phyloP scores from a whole-genome alignment of 1,139 yeast species.

The Debaryomyces sp. region DNA sequence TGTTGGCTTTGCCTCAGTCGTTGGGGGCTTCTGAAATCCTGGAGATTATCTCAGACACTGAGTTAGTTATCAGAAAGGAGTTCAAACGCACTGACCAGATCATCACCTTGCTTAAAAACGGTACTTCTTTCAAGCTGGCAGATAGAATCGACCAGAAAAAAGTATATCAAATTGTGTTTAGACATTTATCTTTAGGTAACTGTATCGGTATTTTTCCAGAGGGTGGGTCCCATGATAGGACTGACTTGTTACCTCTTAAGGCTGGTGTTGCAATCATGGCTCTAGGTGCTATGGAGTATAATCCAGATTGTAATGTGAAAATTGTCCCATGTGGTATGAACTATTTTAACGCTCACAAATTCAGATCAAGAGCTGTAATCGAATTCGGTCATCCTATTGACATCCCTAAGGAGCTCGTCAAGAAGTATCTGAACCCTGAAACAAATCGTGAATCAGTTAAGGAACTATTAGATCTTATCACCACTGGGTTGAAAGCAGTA shows the following conservation, averaged over 20 bases:
- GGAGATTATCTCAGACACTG: conserved; percentile 73
- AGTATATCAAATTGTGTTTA: conserved; percentile 81
- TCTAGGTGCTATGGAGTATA: conserved; percentile 79
- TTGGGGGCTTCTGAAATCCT: conserved; percentile 77
- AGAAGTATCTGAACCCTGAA: conserved; percentile 55
- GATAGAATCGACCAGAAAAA: conserved; percentile 81
- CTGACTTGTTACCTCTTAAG: conserved; percentile 86
- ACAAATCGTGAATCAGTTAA: conserved; percentile 75
- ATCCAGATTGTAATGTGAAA: conserved; percentile 72
- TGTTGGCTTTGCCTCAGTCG: conserved; percentile 77
- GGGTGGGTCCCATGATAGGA: conserved; percentile 95
- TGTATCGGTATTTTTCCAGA: conserved; percentile 97
- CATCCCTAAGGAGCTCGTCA: conserved; percentile 64
- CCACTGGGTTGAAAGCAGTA: conserved; percentile 80
- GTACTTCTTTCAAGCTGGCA: conserved; percentile 73
- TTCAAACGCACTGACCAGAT: conserved; percentile 58
- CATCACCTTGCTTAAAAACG: conserved; percentile 45
- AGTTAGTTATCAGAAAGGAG: conserved; percentile 69
- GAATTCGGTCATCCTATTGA: conserved; percentile 92
- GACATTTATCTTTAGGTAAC: conserved; percentile 75
- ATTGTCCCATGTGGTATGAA: conserved; percentile 97
- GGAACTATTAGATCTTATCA: conserved; percentile 67
- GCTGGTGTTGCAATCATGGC: conserved; percentile 99
- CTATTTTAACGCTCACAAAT: conserved; percentile 93
- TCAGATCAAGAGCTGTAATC: conserved; percentile 90